Evolutionary conservation across 257 asterid genomes (phyloP), one percentile per base, ranked within the genome.

Genomic region (Jacaranda copaia): DNA sequence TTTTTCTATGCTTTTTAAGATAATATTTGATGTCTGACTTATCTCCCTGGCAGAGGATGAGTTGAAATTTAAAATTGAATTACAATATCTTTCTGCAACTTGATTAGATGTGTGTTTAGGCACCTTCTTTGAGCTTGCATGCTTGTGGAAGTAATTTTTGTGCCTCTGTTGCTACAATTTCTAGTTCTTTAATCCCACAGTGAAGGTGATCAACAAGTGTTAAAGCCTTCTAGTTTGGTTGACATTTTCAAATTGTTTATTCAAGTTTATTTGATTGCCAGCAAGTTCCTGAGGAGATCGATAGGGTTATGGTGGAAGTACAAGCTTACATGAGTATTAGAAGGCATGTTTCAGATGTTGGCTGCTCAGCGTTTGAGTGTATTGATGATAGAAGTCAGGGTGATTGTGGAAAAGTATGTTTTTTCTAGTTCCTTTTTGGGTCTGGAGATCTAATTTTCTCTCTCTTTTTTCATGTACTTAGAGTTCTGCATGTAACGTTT

Each of bases 251-350:
- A 77, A 78, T 48, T 77, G 72, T 62, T 84, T 36, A 58, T 77
- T 62, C 62, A 70, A 68, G 20, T 69, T 70, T 78, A 25, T 81
- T 80, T 80, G 56, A 55, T 74, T 84, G 20, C 77, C 92, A 96
- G 99, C 99, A 96, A 96, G 92, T 91, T 65, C 97, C 99, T 4
- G 99, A 96, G 87, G 99, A 96, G 89, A 85, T 93, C 16, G 98
- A 96, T 58, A 89, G 98, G 83, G 91, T 96, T 75, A 87, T 96
- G 98, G 92, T 90, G 75, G 97, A 96, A 40, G 85, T 96, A 79
- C 91, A 96, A 86, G 96, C 97, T 36, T 96, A 96, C 85, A 90
- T 96, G 88, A 93, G 98, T 84, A 96, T 96, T 63, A 88, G 99
- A 82, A 89, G 85, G 48, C 98, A 84, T 77, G 93, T 93, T 46